A percentile compares a stretch with the other conserved stretches of the same genome.
Conservation (phyloP, 257 asterid species). For the Solanum clarkiae region DNA sequence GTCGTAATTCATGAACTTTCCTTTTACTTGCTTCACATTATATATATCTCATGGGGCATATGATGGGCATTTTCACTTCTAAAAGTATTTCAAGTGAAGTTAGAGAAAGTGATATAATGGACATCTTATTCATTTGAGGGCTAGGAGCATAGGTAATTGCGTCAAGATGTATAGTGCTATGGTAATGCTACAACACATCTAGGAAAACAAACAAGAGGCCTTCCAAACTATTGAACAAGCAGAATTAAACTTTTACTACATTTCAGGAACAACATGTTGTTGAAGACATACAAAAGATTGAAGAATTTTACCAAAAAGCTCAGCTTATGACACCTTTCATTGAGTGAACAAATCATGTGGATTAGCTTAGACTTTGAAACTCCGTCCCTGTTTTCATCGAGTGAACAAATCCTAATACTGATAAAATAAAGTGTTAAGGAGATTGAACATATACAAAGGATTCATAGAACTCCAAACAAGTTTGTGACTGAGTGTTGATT, state of each 20-base stretch:
- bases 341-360: conserved; percentile 60
- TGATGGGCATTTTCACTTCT: not conserved
- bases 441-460: not conserved
- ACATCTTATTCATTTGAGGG: not conserved
- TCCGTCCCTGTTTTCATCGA: conserved; percentile 87
- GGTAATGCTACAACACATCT: not conserved
- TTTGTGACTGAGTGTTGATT: not conserved
- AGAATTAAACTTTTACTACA: not conserved
- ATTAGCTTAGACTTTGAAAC: conserved; percentile 63
- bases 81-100: not conserved
- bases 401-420: conserved; percentile 21
- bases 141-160: not conserved
- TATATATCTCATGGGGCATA: not conserved
- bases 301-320: conserved; percentile 67
- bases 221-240: not conserved
- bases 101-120: not conserved
- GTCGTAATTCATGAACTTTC: not conserved
- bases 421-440: not conserved
- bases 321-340: conserved; percentile 74
- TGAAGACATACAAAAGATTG: not conserved
- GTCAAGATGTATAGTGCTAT: not conserved
- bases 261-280: not conserved
- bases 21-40: not conserved
- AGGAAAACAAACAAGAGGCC: not conserved
- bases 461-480: not conserved